phyloP scores from a whole-genome alignment of 164 flowering plant species.

The Vitis rupestris region DNA sequence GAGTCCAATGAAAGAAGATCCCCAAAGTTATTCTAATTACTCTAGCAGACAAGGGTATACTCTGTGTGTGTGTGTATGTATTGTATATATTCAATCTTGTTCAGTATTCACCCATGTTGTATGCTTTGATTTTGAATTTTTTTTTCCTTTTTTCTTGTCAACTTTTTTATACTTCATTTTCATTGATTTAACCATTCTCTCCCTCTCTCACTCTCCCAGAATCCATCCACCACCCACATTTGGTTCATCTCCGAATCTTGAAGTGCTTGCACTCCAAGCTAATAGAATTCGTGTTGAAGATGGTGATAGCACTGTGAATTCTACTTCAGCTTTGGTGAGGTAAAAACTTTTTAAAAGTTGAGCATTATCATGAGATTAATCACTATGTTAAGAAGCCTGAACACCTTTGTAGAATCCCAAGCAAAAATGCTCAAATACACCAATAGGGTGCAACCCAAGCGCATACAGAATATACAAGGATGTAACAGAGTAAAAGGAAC shows the following conservation, averaged over 20 bases:
- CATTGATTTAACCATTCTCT: neutral
- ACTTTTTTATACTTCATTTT: neutral
- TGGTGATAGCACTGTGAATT: conserved; percentile 23
- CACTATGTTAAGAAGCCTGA: too few species aligned
- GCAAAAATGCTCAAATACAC: too few species aligned
- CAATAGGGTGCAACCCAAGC: too few species aligned
- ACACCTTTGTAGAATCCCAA: too few species aligned
- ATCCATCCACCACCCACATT: conserved; percentile 49
- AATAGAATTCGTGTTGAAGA: conserved; percentile 21
- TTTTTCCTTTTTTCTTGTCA: neutral
- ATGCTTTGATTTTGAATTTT: neutral
- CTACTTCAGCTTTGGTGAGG: conserved; percentile 13
- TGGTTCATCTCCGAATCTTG: conserved; percentile 46
- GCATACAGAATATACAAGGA: too few species aligned
- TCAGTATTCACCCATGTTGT: neutral
- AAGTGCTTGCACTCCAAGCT: conserved; percentile 31
- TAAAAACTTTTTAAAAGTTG: neutral
- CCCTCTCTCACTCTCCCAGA: conserved; percentile 15
- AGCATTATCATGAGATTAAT: too few species aligned
- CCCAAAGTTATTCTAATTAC: conserved; percentile 33
- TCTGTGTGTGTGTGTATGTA: neutral
- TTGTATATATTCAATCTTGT: neutral
- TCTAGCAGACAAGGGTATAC: conserved; percentile 48
- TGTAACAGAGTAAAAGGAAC: too few species aligned
- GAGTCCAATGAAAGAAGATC: conserved; percentile 37